phyloP scores from a whole-genome alignment of 176 grass and related monocot species.

The Leersia perrieri region DNA sequence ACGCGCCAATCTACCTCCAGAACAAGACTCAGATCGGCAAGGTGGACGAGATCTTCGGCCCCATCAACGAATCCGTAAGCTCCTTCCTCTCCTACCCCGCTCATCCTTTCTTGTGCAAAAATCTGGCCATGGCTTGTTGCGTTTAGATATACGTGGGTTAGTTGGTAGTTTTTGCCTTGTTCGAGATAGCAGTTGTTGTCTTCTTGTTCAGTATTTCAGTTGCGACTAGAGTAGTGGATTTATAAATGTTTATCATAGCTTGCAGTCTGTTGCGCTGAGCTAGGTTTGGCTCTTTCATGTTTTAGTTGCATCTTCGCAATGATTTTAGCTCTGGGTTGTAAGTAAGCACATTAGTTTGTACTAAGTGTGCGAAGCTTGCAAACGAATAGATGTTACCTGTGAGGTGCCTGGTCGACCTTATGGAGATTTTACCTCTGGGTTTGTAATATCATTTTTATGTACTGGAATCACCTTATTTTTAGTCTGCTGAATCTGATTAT shows the following conservation, averaged over 20 bases:
- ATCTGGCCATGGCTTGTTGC: background rate
- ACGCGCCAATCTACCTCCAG: conserved; percentile 86
- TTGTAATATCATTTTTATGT: background rate
- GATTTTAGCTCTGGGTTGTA: background rate
- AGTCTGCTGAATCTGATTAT: background rate
- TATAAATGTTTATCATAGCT: background rate
- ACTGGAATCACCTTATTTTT: background rate
- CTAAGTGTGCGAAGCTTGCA: background rate
- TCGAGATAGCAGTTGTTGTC: background rate
- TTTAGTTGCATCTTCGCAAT: background rate
- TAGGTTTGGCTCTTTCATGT: background rate
- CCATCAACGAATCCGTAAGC: conserved; percentile 96
- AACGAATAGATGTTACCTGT: background rate
- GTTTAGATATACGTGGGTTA: background rate
- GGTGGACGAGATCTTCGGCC: conserved; percentile 97
- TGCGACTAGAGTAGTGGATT: background rate
- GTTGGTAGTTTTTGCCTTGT: background rate
- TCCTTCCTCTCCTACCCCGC: background rate
- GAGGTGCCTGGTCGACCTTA: background rate
- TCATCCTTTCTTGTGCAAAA: too few species aligned
- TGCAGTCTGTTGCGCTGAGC: background rate
- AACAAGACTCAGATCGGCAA: conserved; percentile 97
- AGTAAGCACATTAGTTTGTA: background rate
- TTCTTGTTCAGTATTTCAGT: background rate
- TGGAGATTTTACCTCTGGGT: background rate